Percentiles rank a stretch among this genome's conserved stretches.
Conservation (phyloP, 2,329 filamentous ascomycete genomes). For the Iodosphaeria phyllophila region DNA sequence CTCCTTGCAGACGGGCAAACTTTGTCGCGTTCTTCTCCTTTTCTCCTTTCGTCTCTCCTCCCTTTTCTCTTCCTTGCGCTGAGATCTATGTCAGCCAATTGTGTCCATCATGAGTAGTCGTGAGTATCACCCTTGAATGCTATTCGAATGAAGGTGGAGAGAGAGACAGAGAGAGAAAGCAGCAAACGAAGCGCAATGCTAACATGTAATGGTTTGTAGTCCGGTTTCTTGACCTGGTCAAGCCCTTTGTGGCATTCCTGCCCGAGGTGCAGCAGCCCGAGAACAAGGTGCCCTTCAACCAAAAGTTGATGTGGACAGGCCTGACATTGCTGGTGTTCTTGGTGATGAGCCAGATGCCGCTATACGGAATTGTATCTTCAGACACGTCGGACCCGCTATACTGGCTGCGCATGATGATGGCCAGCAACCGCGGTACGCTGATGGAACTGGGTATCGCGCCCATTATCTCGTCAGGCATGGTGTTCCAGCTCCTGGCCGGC, state of each 20-base stretch:
- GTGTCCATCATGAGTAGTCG: constrained; percentile 16
- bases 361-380: constrained; percentile 98
- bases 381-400: constrained; percentile 97
- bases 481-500: constrained; percentile 98
- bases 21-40: constrained; percentile 7
- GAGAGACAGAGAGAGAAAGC: no score
- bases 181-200: no score
- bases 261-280: constrained; percentile 97
- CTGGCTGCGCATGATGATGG: constrained; percentile 99
- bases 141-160: no score
- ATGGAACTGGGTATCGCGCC: constrained; percentile 97
- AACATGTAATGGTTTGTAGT: no score
- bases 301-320: constrained; percentile 90
- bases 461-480: constrained; percentile 99
- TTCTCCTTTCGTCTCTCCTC: constrained; percentile 5
- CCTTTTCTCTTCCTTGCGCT: constrained; percentile 7
- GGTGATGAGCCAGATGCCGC: constrained; percentile 98
- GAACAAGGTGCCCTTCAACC: constrained; percentile 97
- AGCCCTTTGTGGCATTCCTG: constrained; percentile 98
- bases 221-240: constrained; percentile 98
- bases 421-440: constrained; percentile 89
- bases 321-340: constrained; percentile 95
- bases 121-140: constrained; percentile 10
- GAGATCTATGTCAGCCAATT: constrained; percentile 5
- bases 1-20: no score